Conservation (phyloP, 176 grass and related monocot genomes). For the Dactylis glomerata region DNA sequence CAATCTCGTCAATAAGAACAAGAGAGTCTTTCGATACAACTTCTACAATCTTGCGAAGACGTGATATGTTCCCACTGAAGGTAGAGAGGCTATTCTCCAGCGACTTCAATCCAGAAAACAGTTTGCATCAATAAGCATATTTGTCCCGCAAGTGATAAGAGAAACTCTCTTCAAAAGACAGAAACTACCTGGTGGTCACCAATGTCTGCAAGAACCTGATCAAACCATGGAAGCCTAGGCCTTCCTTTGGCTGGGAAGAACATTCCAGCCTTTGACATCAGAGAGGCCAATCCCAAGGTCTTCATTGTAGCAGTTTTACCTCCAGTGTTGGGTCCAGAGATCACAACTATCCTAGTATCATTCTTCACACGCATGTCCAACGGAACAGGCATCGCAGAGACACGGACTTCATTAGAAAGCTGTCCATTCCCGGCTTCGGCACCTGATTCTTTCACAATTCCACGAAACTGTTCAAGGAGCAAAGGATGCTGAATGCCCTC, state of each 20-base stretch:
- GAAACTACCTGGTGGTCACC: conserved; percentile 80
- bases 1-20: conserved; percentile 77
- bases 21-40: conserved; percentile 58
- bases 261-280: conserved; percentile 74
- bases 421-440: neutral
- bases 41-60: conserved; percentile 65
- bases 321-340: conserved; percentile 84
- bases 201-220: conserved; percentile 72
- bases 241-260: conserved; percentile 67
- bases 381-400: conserved; percentile 45
- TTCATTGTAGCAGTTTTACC: conserved; percentile 89
- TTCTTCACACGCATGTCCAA: conserved; percentile 51
- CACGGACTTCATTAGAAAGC: conserved; percentile 13
- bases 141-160: conserved; percentile 34
- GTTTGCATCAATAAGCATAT: conserved; percentile 54
- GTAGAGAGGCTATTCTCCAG: conserved; percentile 81
- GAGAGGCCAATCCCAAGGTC: conserved; percentile 66
- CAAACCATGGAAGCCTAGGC: conserved; percentile 72
- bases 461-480: conserved; percentile 56
- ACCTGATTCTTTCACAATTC: conserved; percentile 9
- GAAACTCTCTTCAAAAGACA: conserved; percentile 52
- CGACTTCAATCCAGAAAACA: conserved; percentile 77
- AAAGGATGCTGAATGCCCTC: conserved; percentile 64
- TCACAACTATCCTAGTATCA: conserved; percentile 60
- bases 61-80: conserved; percentile 76